Evolutionary conservation across 768 basidiomycete species (phyloP), one percentile per base, ranked within the genome.

Genomic region (Kwoniella shandongensis): DNA sequence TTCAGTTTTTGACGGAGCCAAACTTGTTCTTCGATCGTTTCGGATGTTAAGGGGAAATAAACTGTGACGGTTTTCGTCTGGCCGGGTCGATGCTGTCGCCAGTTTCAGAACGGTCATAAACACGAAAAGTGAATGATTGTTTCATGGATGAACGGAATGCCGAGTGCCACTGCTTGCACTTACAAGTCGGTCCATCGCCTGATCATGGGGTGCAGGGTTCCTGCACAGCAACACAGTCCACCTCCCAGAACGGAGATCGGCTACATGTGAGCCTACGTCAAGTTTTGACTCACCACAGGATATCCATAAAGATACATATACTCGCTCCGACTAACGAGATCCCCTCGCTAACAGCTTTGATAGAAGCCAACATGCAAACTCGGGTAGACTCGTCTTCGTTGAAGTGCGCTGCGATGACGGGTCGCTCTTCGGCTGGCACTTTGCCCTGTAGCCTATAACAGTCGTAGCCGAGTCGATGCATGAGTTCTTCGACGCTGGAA

Each of bases 121-220:
- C 20, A 25, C n/a, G 3, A 30, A n/a, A 3, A 17, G 13, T 10
- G 3, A 17, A n/a, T 7, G 18, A 5, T 18, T 22, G 11, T 11
- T 7, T 22, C 13, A 17, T 6, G 27, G 8, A 42, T 17, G 45
- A 27, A 26, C 47, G 29, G 26, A 5, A 20, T 30, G 20, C 29
- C 17, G n/a, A 36, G 10, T 7, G 23, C 15, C 13, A 17, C 18
- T 17, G 7, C 20, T 18, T 26, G 4, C n/a, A 39, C 51, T 27
- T 22, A 54, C 52, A 0, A 54, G 35, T 44, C 52, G 38, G 22
- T 44, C 52, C 41, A 44, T 54, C 12, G 42, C 52, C 26, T 54
- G 52, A 30, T n/a, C 41, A 22, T 54, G 52, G 18, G 18, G 18
- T 18, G 41, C 17, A 25, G 52, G 52, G 15, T 54, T 54, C 52